Conservation (phyloP, 305 asterid genomes). For the Fraxinus albicans region DNA sequence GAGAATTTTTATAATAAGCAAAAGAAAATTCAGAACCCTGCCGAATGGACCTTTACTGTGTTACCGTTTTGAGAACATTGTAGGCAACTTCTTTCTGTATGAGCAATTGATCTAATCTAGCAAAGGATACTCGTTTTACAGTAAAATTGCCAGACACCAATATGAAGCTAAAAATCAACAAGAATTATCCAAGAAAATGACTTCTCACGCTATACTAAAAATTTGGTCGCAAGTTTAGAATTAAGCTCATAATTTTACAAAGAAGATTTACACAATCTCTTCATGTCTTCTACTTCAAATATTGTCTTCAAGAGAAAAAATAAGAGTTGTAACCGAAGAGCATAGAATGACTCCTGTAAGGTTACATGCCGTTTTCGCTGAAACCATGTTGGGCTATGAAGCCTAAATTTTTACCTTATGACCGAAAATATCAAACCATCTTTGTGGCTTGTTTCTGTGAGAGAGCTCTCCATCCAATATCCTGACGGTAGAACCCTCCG, state of each 20-base stretch:
- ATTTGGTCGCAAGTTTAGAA: neutral
- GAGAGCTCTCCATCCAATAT: conserved; percentile 90
- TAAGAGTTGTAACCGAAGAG: neutral
- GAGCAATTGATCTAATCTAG: no score
- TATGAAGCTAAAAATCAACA: neutral
- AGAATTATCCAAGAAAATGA: neutral
- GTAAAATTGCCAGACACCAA: neutral
- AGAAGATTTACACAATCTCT: neutral
- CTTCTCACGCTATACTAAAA: neutral
- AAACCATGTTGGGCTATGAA: neutral
- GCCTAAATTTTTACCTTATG: neutral
- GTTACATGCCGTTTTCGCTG: no score
- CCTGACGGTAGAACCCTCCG: conserved; percentile 70
- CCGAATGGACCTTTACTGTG: no score
- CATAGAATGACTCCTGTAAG: neutral
- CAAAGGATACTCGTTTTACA: no score
- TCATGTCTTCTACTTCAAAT: neutral
- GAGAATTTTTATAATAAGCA: no score
- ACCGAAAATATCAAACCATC: neutral
- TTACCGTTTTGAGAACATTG: no score
- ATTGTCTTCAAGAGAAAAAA: neutral
- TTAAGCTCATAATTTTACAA: neutral
- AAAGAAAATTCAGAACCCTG: no score
- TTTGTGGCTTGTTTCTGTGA: conserved; percentile 31
- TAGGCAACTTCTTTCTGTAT: no score